These are phyloP conservation scores for Casaregolazyma suthepensis DNA, from an alignment of 1,139 yeast species.

Conservation along the genomic window DNA sequence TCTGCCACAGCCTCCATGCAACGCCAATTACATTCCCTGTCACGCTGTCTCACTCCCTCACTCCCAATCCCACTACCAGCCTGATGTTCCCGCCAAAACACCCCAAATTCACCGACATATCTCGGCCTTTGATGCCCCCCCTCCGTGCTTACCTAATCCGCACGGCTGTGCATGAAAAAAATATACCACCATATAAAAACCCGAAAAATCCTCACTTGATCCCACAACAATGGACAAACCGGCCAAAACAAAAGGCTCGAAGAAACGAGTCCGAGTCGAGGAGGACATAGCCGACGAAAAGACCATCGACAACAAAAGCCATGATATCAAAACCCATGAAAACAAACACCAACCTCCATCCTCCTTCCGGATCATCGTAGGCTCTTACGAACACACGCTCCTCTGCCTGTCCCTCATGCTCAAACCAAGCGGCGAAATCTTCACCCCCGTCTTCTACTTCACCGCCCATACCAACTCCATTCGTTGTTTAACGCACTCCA, in stretches of 20 bases:
- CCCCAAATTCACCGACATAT: neutral
- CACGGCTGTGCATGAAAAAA: neutral
- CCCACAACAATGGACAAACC: neutral
- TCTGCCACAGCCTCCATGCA: no score
- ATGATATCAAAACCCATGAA: neutral
- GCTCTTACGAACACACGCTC: conserved; percentile 92
- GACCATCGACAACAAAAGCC: no score
- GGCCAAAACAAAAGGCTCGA: neutral
- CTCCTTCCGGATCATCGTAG: conserved; percentile 73
- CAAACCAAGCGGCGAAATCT: conserved; percentile 46
- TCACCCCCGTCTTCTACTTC: conserved; percentile 92
- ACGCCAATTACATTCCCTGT: no score
- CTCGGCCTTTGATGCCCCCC: neutral
- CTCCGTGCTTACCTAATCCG: neutral
- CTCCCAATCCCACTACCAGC: no score
- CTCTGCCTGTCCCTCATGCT: conserved; percentile 73
- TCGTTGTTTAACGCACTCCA: conserved; percentile 75
- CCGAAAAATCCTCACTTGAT: neutral
- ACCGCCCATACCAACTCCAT: conserved; percentile 90
- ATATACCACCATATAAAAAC: neutral
- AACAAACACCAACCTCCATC: conserved; percentile 11
- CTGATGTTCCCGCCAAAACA: neutral
- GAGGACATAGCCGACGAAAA: neutral
- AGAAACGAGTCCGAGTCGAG: neutral
- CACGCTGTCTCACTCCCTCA: no score